phyloP scores from a whole-genome alignment of 2,329 filamentous ascomycete species.

The Chrysoporthe puriensis region DNA sequence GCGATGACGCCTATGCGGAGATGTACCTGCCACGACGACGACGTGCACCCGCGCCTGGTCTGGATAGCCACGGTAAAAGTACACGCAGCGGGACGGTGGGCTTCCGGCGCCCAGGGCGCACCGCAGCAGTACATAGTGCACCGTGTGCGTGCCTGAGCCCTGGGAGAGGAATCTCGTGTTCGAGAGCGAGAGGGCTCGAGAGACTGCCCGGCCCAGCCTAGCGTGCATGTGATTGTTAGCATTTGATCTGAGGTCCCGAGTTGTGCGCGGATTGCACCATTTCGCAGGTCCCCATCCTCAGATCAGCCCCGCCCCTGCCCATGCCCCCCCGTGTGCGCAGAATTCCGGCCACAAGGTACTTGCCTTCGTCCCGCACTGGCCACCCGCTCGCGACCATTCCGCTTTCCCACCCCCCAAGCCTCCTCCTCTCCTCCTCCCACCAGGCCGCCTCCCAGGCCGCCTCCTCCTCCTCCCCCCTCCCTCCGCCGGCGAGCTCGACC shows the following conservation, averaged over 20 bases:
- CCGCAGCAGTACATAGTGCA: background rate
- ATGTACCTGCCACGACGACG: background rate
- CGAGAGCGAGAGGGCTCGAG: background rate
- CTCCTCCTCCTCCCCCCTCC: background rate
- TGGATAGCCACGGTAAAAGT: background rate
- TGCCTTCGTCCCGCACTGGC: conserved; percentile 12
- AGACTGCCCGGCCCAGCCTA: conserved; percentile 6
- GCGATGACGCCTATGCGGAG: background rate
- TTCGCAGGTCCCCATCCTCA: background rate
- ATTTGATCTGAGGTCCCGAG: conserved; percentile 1
- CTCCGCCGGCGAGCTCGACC: conserved; percentile 2
- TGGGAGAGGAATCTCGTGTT: conserved; percentile 3
- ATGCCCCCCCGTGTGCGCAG: background rate
- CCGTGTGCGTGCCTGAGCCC: background rate
- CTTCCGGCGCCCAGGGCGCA: background rate
- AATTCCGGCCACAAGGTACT: background rate
- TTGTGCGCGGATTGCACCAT: background rate
- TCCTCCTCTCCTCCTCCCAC: background rate
- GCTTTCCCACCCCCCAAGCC: conserved; percentile 20
- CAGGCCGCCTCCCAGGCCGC: background rate
- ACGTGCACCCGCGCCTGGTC: background rate
- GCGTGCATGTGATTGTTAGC: conserved; percentile 2
- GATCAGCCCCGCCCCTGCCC: conserved; percentile 2
- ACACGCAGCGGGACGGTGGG: background rate
- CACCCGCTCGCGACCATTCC: conserved; percentile 26